Base-by-base conservation (phyloP, 1,284 basidiomycete genomes). In the Sanguinoderma infundibulare region DNA sequence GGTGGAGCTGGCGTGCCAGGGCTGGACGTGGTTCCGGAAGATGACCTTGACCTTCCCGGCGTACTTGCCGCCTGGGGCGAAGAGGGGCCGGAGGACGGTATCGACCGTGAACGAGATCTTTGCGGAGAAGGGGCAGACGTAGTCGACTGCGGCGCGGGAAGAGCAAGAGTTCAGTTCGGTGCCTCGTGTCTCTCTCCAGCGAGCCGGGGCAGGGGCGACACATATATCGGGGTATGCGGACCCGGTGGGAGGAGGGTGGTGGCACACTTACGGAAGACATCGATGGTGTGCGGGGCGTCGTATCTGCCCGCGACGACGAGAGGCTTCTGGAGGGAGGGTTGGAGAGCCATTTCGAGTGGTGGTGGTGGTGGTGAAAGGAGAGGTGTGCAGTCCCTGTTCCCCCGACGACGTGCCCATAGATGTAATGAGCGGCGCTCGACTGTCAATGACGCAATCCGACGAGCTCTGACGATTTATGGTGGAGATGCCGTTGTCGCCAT, bases 51-150 rank as follows among this genome's bases (percentile, higher is more conserved):
- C 86, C 74, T 91, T 91, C 40, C 88, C 89, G 9, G 83, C 80
- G 74, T 94, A 95, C 71, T 84, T 82, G 15, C 91, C 91, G 15
- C 86, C 87, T 17, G 80, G 72, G 20, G 77, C 78, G 60, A 92
- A 72, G 60, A 84, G 75, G 20, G 89, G 90, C 63, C 80, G 84
- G 53, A 92, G 76, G 52, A 89, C 78, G 8, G 67, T 77, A 50
- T 92, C 83, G 62, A 92, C 83, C n/a, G 81, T 78, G 22, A 78
- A 70, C 3, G 85, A 78, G 53, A 90, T 70, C 75, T 91, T 92
- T 14, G 84, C 85, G 65, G 89, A 91, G 81, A 85, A 96, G 0
- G 95, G 95, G 73, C 95, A 96, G 68, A 94, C 89, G 72, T 92
- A 94, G 77, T 96, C 94, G 75, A 92, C 90, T 92, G 63, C 8